A percentile compares a stretch with the other conserved stretches of the same genome.
Conservation (phyloP, 192 early-diverging fungal species). For the Dissophora globulifera region DNA sequence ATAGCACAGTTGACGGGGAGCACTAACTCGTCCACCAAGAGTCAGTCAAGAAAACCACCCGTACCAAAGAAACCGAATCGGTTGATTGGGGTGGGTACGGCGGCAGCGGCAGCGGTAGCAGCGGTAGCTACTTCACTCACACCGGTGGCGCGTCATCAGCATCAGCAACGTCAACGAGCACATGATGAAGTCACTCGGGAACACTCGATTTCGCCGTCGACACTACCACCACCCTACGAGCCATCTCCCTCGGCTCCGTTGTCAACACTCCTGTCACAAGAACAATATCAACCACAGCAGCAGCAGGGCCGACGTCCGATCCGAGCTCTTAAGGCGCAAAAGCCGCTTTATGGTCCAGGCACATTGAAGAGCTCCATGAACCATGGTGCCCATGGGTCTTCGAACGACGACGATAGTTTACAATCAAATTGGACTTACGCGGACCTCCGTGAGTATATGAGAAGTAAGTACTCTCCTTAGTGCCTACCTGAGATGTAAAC, state of each 20-base stretch:
- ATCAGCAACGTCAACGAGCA: background rate
- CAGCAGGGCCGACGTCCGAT: background rate
- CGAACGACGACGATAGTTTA: too few relatives aligned
- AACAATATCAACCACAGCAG: too few relatives aligned
- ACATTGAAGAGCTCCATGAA: conserved; percentile 1
- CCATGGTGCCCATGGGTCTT: background rate
- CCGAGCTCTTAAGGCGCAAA: conserved; percentile 15
- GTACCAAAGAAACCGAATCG: conserved; percentile 39
- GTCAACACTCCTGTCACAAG: too few relatives aligned
- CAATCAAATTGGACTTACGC: too few relatives aligned
- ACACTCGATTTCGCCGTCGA: too few relatives aligned
- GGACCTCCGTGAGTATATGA: conserved; percentile 4
- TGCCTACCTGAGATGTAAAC: too few relatives aligned
- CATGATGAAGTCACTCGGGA: too few relatives aligned
- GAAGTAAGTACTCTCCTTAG: background rate
- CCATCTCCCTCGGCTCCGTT: background rate
- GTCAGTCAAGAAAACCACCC: conserved; percentile 21
- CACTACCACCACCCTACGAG: background rate
- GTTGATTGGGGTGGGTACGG: background rate
- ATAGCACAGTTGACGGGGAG: conserved; percentile 31
- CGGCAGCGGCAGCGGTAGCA: too few relatives aligned
- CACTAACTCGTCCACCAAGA: conserved; percentile 34
- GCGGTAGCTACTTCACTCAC: too few relatives aligned
- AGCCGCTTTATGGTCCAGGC: conserved; percentile 24
- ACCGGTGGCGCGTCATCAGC: background rate